Evolutionary conservation across 2,329 filamentous ascomycete species (phyloP).

Genomic region (Cladosporium halotolerans): DNA sequence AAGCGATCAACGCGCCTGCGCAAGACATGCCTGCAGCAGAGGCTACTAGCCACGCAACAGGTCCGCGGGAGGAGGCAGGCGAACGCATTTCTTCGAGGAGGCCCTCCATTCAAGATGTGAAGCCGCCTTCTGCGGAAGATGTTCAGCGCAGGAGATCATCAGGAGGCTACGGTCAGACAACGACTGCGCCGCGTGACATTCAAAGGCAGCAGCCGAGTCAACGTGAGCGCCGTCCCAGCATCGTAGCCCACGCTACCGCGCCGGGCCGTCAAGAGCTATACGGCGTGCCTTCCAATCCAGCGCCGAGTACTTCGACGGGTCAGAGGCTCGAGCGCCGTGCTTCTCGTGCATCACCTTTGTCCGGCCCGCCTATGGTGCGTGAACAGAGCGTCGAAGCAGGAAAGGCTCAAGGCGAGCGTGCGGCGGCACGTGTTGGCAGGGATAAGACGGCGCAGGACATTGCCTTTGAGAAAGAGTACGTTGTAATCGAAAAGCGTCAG

Average conservation of each 20-base stretch:
- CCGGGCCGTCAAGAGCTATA: conserved; percentile 35
- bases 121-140: conserved; percentile 16
- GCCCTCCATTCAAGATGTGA: conserved; percentile 23
- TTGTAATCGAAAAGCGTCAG: conserved; percentile 87
- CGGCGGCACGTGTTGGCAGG: conserved; percentile 40
- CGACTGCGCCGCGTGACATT: conserved; percentile 15
- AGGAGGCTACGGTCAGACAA: not conserved
- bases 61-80: conserved; percentile 16
- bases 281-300: conserved; percentile 24
- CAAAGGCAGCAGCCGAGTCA: conserved; percentile 32
- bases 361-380: conserved; percentile 42
- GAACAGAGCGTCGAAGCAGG: conserved; percentile 31
- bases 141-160: conserved; percentile 22
- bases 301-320: conserved; percentile 3
- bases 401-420: conserved; percentile 15
- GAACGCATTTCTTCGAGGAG: conserved; percentile 15
- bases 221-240: conserved; percentile 36
- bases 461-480: conserved; percentile 87
- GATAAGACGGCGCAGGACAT: conserved; percentile 76
- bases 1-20: conserved; percentile 23
- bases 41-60: conserved; percentile 16
- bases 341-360: conserved; percentile 38
- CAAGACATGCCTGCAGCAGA: conserved; percentile 11
- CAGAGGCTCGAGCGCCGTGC: conserved; percentile 55
- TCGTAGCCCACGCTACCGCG: conserved; percentile 41